These are phyloP conservation scores for Alternaria conjuncta DNA, from an alignment of 2,329 filamentous ascomycete species.

Conservation along the genomic window DNA sequence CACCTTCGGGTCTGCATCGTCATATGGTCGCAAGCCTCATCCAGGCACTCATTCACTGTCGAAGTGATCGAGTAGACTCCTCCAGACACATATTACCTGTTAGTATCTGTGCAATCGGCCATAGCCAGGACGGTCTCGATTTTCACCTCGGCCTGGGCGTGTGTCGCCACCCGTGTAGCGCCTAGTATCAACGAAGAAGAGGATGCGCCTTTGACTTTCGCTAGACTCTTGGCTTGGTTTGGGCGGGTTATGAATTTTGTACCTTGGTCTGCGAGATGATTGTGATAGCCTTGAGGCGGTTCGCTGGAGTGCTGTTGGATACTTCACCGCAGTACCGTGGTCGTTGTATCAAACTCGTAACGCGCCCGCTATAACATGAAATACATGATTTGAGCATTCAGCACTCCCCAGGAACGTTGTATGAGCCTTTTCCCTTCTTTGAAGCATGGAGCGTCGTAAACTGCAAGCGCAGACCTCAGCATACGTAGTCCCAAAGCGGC, in stretches of 20 bases:
- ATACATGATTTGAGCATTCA: neutral
- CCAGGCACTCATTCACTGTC: neutral
- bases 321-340: neutral
- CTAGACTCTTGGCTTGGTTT: neutral
- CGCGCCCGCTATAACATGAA: neutral
- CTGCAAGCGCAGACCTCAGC: neutral
- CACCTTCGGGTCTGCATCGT: neutral
- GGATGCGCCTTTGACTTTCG: neutral
- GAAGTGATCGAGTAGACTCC: neutral
- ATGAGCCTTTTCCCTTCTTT: constrained; percentile 6
- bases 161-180: neutral
- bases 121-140: neutral
- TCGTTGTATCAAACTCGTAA: neutral
- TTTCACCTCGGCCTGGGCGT: neutral
- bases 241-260: neutral
- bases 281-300: neutral
- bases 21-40: neutral
- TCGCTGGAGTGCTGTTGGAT: neutral
- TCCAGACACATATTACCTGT: neutral
- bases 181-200: neutral
- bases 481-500: neutral
- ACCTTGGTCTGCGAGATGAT: neutral
- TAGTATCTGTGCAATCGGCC: neutral
- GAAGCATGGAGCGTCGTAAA: neutral
- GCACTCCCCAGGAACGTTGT: constrained; percentile 4